A percentile compares a stretch with the other conserved stretches of the same genome.
Conservation (phyloP, 495 filamentous ascomycete species). For the Hypoxylon rickii region DNA sequence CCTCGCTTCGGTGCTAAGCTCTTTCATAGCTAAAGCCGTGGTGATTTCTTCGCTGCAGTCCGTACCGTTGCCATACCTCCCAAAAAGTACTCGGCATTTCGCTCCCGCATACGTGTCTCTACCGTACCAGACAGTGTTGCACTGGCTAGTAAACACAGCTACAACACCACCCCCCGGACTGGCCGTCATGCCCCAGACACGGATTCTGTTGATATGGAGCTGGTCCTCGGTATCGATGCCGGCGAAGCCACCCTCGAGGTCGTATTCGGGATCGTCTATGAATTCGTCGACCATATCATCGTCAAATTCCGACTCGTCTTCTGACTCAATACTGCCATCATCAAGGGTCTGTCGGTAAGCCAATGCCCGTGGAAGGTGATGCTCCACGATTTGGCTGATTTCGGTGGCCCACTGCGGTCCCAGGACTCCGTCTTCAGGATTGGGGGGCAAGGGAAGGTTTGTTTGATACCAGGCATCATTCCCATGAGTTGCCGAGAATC, state of each 20-base stretch:
- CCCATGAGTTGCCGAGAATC: conserved; percentile 49
- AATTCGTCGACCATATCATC: conserved; percentile 26
- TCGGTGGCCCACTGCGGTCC: conserved; percentile 48
- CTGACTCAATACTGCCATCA: conserved; percentile 2
- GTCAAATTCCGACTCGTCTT: conserved; percentile 16
- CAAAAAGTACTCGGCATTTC: conserved; percentile 47
- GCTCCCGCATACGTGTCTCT: conserved; percentile 49
- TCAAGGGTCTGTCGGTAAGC: conserved; percentile 17
- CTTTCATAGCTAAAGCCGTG: conserved; percentile 3
- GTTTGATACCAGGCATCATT: conserved; percentile 52
- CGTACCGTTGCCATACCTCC: conserved; percentile 26
- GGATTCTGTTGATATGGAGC: conserved; percentile 48
- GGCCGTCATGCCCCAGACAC: conserved; percentile 49
- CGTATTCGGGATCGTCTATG: conserved; percentile 32
- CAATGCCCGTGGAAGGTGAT: conserved; percentile 35
- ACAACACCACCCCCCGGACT: conserved; percentile 50
- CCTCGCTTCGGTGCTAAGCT: conserved; percentile 48
- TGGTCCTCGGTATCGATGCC: conserved; percentile 35
- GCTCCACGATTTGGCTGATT: conserved; percentile 46
- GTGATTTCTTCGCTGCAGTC: conserved; percentile 4
- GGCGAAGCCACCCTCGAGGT: conserved; percentile 26
- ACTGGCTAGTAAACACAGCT: conserved; percentile 44
- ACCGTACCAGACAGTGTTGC: conserved; percentile 46
- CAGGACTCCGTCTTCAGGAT: conserved; percentile 17
- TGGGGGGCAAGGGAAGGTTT: conserved; percentile 39